Evolutionary conservation across 2,329 filamentous ascomycete species (phyloP).

Genomic region (Colletotrichum coccodes): DNA sequence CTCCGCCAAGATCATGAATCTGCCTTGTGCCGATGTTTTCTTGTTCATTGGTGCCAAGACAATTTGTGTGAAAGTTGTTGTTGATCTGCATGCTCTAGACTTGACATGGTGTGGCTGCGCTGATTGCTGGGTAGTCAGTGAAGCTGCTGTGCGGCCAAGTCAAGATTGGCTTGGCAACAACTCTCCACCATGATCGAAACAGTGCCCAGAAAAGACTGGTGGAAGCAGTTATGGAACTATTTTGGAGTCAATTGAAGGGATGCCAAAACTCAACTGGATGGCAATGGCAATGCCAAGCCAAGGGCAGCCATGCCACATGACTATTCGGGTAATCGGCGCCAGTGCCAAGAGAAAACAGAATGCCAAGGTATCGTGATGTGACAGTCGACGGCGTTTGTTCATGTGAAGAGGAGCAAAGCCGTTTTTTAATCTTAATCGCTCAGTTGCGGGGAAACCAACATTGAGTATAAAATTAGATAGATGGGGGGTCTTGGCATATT

Average conservation of each 20-base stretch:
- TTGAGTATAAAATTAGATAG: constrained; percentile 19
- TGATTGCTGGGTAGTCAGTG: neutral
- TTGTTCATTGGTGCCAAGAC: neutral
- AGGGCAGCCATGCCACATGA: neutral
- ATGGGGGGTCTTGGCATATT: constrained; percentile 17
- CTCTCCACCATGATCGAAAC: constrained; percentile 3
- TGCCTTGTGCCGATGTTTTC: neutral
- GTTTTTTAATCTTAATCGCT: constrained; percentile 3
- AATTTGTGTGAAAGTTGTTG: neutral
- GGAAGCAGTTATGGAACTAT: neutral
- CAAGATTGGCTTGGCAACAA: constrained; percentile 20
- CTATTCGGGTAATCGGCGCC: neutral
- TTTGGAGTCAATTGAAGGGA: neutral
- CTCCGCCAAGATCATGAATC: neutral
- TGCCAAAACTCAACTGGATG: neutral
- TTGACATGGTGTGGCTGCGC: too few species aligned
- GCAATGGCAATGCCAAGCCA: constrained; percentile 3
- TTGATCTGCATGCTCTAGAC: neutral
- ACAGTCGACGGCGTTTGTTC: neutral
- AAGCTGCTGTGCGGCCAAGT: neutral
- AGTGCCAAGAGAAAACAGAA: neutral
- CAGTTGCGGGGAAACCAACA: constrained; percentile 21
- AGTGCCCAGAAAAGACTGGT: neutral
- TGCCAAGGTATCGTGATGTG: constrained; percentile 21
- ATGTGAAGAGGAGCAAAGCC: constrained; percentile 3